phyloP scores from a whole-genome alignment of 768 basidiomycete genomes.

The Boletus vermiculosoides region DNA sequence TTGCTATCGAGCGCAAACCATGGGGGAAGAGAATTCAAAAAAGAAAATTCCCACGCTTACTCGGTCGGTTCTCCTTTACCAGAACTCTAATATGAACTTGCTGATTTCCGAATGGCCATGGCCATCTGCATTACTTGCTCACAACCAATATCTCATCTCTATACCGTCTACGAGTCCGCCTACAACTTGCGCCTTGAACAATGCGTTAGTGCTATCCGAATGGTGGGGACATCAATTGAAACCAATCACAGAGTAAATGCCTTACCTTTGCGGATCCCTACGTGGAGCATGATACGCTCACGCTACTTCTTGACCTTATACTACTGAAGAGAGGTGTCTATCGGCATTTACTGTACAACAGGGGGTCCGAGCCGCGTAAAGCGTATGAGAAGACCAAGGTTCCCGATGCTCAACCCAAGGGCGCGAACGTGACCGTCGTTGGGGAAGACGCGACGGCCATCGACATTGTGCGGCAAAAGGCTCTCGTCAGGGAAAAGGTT shows the following conservation, averaged over 20 bases:
- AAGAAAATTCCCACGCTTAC: slow-evolving; percentile 8
- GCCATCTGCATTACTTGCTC: slow-evolving; percentile 82
- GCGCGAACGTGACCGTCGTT: background rate
- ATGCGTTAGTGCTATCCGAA: slow-evolving; percentile 56
- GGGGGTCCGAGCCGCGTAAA: slow-evolving; percentile 63
- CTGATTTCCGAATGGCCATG: slow-evolving; percentile 64
- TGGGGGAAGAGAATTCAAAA: background rate
- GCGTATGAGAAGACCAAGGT: slow-evolving; percentile 24
- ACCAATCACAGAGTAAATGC: slow-evolving; percentile 49
- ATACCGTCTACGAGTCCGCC: slow-evolving; percentile 78
- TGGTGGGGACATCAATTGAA: slow-evolving; percentile 5
- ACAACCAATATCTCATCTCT: slow-evolving; percentile 59
- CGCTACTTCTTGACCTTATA: slow-evolving; percentile 74
- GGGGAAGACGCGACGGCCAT: background rate
- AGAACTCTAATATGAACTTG: too few relatives aligned
- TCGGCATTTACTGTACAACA: slow-evolving; percentile 78
- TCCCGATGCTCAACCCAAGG: background rate
- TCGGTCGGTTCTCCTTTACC: background rate
- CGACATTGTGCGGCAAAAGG: background rate
- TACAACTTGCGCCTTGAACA: slow-evolving; percentile 80
- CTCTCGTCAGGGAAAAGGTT: slow-evolving; percentile 30
- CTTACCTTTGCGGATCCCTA: slow-evolving; percentile 79
- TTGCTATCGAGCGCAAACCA: too few relatives aligned
- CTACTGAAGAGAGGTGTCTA: slow-evolving; percentile 81
- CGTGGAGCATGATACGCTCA: slow-evolving; percentile 78